Evolutionary conservation across 257 asterid genomes (phyloP).

Genomic region (Vinca minor): DNA sequence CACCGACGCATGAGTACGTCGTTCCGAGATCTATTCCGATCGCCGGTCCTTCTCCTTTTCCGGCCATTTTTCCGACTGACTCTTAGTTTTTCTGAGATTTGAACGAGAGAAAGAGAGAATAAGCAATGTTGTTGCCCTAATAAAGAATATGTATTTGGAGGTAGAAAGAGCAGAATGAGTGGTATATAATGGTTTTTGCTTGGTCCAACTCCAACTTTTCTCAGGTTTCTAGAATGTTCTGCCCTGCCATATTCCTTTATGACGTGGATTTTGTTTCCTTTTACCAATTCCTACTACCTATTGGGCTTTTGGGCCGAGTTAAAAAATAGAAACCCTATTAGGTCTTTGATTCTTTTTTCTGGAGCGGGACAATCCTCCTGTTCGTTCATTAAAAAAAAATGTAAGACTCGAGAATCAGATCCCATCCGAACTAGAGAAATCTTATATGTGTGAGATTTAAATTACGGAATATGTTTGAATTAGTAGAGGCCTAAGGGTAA

Average conservation of each 20-base stretch:
- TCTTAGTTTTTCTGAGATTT: no score
- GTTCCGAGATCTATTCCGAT: slow-evolving; percentile 40
- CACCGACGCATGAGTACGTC: slow-evolving; percentile 33
- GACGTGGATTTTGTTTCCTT: neutral
- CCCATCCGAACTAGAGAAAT: no score
- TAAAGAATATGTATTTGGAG: neutral
- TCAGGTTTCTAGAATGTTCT: slow-evolving; percentile 23
- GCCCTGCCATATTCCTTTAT: neutral
- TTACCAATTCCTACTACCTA: neutral
- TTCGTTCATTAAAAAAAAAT: no score
- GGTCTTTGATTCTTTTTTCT: no score
- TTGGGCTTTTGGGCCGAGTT: no score
- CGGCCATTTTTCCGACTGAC: slow-evolving; percentile 24
- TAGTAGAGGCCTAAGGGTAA: no score
- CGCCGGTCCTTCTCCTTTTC: slow-evolving; percentile 37
- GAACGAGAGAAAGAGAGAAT: neutral
- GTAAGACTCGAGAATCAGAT: no score
- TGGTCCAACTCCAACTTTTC: slow-evolving; percentile 9
- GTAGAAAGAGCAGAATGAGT: neutral
- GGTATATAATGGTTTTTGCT: slow-evolving; percentile 6
- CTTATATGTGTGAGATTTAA: no score
- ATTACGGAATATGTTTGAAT: no score
- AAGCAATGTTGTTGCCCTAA: neutral
- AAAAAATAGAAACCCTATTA: no score
- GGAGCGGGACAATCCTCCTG: no score